Evolutionary conservation across 225 moss, liverwort and hornwort species (phyloP).

Genomic region (Ulota crispa): DNA sequence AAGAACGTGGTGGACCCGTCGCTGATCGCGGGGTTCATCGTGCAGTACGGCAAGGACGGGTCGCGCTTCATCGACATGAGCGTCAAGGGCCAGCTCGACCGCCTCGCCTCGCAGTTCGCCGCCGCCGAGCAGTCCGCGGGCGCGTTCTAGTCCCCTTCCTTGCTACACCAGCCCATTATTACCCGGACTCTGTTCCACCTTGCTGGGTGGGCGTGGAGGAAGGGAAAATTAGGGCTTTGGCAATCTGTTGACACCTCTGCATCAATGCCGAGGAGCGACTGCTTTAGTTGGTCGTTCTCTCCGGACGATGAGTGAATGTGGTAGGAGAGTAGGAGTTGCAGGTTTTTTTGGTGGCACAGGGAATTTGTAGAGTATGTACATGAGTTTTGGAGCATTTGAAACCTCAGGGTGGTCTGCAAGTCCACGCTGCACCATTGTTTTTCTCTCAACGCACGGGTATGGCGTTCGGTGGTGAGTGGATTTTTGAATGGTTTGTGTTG

Average conservation of each 20-base stretch:
- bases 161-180: no score
- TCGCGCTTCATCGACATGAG: constrained; percentile 96
- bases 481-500: neutral
- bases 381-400: constrained; percentile 27
- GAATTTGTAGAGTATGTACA: constrained; percentile 46
- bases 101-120: constrained; percentile 73
- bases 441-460: neutral
- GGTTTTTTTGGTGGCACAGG: neutral
- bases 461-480: neutral
- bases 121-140: constrained; percentile 80
- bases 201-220: neutral
- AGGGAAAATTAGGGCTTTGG: constrained; percentile 18
- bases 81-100: constrained; percentile 94
- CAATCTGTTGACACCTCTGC: constrained; percentile 60
- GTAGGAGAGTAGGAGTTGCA: constrained; percentile 6
- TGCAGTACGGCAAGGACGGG: constrained; percentile 95
- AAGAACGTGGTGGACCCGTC: constrained; percentile 89
- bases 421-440: constrained; percentile 7
- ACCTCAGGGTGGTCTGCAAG: constrained; percentile 23
- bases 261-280: constrained; percentile 1
- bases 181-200: no score
- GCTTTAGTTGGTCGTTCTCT: neutral
- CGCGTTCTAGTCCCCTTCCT: constrained; percentile 32
- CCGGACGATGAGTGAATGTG: constrained; percentile 21
- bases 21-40: constrained; percentile 87